Conservation (phyloP, 179 eudicot species). For the Corrigiola litoralis region DNA sequence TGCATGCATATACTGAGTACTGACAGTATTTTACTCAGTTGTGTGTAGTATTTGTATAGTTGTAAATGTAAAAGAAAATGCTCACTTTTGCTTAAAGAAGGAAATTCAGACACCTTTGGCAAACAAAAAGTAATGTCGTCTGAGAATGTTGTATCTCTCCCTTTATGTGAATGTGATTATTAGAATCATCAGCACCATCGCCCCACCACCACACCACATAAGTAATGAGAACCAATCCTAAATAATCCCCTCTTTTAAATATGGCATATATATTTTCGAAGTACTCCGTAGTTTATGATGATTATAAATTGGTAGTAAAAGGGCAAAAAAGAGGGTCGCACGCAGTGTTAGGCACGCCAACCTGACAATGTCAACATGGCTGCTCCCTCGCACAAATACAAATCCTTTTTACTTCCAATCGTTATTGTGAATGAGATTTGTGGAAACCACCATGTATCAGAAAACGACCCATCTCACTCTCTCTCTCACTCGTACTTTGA, state of each 20-base stretch:
- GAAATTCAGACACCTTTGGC: slow-evolving; percentile 51
- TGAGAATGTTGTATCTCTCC: no score
- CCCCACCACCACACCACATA: no score
- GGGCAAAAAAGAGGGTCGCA: neutral
- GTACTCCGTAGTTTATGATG: no score
- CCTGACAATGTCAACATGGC: slow-evolving; percentile 41
- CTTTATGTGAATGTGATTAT: no score
- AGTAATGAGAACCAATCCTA: no score
- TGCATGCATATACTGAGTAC: neutral
- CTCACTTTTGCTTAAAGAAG: no score
- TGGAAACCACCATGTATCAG: neutral
- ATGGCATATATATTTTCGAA: neutral
- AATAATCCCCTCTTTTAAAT: no score
- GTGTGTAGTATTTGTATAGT: neutral
- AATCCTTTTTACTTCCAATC: slow-evolving; percentile 2
- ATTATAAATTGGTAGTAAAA: neutral
- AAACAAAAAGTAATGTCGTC: slow-evolving; percentile 49
- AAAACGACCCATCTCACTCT: slow-evolving; percentile 14
- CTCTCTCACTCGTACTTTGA: slow-evolving; percentile 1
- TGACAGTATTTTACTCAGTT: neutral
- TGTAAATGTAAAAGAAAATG: no score
- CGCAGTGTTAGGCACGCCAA: slow-evolving; percentile 43
- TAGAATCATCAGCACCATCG: no score
- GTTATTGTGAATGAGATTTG: neutral
- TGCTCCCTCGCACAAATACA: slow-evolving; percentile 31